Evolutionary conservation across 768 basidiomycete species (phyloP), one percentile per base, ranked within the genome.

Genomic region (Russula sp.): DNA sequence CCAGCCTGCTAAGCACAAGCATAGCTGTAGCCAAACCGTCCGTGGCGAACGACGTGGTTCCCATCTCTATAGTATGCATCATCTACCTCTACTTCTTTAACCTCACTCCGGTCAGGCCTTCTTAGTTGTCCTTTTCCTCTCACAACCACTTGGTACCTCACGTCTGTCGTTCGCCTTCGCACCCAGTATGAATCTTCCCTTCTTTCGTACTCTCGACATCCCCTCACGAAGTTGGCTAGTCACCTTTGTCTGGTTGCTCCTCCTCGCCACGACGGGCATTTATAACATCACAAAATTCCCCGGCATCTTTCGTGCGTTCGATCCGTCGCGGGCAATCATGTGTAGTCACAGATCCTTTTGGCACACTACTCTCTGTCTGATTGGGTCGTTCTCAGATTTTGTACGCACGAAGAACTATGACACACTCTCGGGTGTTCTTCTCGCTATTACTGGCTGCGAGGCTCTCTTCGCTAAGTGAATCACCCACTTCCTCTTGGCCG

Each of bases 371-470:
- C 40, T 45, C 59, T 48, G 55, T 48, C 39, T 52, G 9, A 60
- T 49, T 49, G 1, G 47, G 11, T 61, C 20, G 11, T 55, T 37
- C 35, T 37, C 61, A 86, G 84, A 82, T 16, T 89, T 89, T 63
- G 84, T 87, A 1, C 79, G 86, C 13, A 88, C 86, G 1, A 75
- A 73, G 57, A 72, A 87, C 62, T 88, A 82, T 62, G 83, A 84
- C 62, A 71, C 82, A 6, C 78, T 89, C 0, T 77, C 84, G 8
- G 87, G 86, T 39, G 78, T 89, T 1, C 73, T 89, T 6, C 79
- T 89, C 1, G 80, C 83, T 1, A 65, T 88, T n/a, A 89, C 88
- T 0, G 88, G 88, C 0, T 84, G 81, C 67, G 87, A 88, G 70
- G 85, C 84, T 1, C 74, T 86, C 52, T 86, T 86, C 71, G 85